Evolutionary conservation across 2,329 filamentous ascomycete species (phyloP), one percentile per base, ranked within the genome.

Genomic region (Tolypocladium sp.): DNA sequence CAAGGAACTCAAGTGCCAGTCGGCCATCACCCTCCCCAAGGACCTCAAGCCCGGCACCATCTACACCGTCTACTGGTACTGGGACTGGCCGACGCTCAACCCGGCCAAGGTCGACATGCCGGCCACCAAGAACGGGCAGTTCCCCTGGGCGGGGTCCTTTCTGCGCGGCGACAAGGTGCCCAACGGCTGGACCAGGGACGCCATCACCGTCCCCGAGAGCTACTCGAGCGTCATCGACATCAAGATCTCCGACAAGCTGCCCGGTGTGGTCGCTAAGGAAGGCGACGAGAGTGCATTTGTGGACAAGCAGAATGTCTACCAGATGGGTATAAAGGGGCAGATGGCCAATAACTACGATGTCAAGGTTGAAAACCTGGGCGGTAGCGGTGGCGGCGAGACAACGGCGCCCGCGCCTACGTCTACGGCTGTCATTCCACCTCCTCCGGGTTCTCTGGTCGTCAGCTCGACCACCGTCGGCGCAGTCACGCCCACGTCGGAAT

Each of bases 21-120:
- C 87, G 41, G 87, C 94, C 68, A 77, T 97, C 55, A 80, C 86
- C 68, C 77, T 99, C 17, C 94, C 94, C 0, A 69, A 77, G 6
- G 82, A 89, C 65, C 77, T 85, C 54, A 73, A 81, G n/a, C 72
- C 78, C 12, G 85, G 85, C 52, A 82, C 86, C 37, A 80, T 81
- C 35, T 90, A 92, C 71, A 93, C 91, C 3, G 75, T 96, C 57
- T 96, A 96, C 79, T 97, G 93, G 93, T 88, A 97, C 53, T 97
- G 94, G 94, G 89, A 96, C 73, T 99, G 92, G 91, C 87, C 88
- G 3, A 87, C 84, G 17, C 77, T 85, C 69, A 73, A 76, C 66
- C 66, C 68, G 44, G 72, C 70, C 62, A 73, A 68, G 63, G 74
- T 71, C 61, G 73, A 81, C 63, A 65, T 73, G 41, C 69, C 73